These are phyloP conservation scores for Cercospora sp. DNA, from an alignment of 2,329 filamentous ascomycete species.

Conservation along the genomic window DNA sequence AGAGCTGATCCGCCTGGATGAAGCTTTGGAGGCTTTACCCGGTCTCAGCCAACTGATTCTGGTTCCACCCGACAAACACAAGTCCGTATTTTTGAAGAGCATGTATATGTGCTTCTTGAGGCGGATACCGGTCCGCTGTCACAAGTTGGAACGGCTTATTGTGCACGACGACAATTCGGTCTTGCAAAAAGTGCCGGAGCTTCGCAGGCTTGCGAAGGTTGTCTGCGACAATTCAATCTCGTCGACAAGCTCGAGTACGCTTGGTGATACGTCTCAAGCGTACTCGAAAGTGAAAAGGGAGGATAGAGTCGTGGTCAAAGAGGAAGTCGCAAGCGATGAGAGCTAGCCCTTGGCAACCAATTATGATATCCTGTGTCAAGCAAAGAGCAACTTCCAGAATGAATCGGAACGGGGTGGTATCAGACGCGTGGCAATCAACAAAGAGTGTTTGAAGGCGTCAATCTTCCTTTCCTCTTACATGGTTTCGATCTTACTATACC, in stretches of 20 bases:
- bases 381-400: no score
- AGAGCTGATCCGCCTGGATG: constrained; percentile 31
- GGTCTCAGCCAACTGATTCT: constrained; percentile 28
- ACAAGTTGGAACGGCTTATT: constrained; percentile 22
- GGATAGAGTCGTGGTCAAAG: constrained; percentile 5
- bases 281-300: background rate
- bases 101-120: constrained; percentile 33
- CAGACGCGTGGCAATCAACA: no score
- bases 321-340: constrained; percentile 8
- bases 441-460: no score
- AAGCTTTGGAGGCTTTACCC: constrained; percentile 27
- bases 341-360: background rate
- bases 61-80: constrained; percentile 24
- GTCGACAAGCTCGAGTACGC: background rate
- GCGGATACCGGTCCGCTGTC: constrained; percentile 26
- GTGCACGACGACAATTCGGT: constrained; percentile 24
- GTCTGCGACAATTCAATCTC: constrained; percentile 11
- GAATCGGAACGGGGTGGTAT: no score
- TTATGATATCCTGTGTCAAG: no score
- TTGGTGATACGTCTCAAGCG: background rate
- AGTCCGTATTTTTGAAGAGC: constrained; percentile 30
- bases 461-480: no score
- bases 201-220: constrained; percentile 22
- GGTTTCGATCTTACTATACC: no score
- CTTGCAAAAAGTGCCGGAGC: constrained; percentile 22